Conservation (phyloP, 768 basidiomycete genomes). For the Calocybe indica region DNA sequence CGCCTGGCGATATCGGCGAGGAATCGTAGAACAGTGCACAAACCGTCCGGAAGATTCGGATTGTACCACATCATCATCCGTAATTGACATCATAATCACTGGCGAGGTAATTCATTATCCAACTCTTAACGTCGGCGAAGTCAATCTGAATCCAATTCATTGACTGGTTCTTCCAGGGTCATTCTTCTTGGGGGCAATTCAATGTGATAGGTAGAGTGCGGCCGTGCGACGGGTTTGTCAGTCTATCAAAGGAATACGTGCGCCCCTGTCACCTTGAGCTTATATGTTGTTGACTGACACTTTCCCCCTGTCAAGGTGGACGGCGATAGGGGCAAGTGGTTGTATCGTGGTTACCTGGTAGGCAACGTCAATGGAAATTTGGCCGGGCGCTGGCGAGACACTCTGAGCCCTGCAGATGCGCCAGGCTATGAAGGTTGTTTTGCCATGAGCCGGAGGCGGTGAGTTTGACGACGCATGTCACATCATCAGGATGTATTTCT, state of each 20-base stretch:
- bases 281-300: slow-evolving; percentile 1
- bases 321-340: slow-evolving; percentile 74
- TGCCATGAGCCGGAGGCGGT: slow-evolving; percentile 63
- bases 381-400: slow-evolving; percentile 86
- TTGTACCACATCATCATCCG: no score
- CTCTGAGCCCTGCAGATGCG: slow-evolving; percentile 53
- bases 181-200: slow-evolving; percentile 91
- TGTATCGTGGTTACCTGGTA: slow-evolving; percentile 80
- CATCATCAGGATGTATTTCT: background rate
- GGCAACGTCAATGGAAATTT: slow-evolving; percentile 65
- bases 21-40: no score
- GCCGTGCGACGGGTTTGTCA: slow-evolving; percentile 75
- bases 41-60: no score
- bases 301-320: slow-evolving; percentile 39
- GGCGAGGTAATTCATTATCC: slow-evolving; percentile 54
- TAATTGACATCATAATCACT: slow-evolving; percentile 56
- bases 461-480: slow-evolving; percentile 4
- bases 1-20: slow-evolving; percentile 20
- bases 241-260: slow-evolving; percentile 83
- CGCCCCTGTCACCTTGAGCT: slow-evolving; percentile 14
- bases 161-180: slow-evolving; percentile 46
- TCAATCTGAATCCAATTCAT: background rate
- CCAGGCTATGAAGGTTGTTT: slow-evolving; percentile 87
- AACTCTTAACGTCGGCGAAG: background rate
- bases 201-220: slow-evolving; percentile 74